Evolutionary conservation across 192 early-diverging fungal genomes (phyloP), one percentile per base, ranked within the genome.

Genomic region (Rhizophagus sp.): DNA sequence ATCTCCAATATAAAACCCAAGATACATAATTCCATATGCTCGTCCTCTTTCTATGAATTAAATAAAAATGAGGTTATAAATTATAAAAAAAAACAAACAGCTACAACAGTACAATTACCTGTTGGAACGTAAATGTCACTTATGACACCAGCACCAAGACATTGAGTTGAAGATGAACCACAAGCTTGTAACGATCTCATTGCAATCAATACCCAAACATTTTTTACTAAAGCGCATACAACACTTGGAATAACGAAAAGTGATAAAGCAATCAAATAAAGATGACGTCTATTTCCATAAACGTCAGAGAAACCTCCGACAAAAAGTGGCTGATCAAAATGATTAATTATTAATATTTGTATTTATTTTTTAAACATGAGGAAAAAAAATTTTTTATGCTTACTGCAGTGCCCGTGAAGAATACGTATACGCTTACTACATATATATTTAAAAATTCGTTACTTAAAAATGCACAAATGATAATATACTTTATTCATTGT

Each of bases 151-250:
- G 81, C 85, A 4, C 85, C 85, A 30, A 86, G 81, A 9, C 83
- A 76, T 7, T 81, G 47, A 3, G 80, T 83, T 13, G 79, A 79
- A 25, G 79, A 81, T 0, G 85, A 52, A 36, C 85, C 85, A 47
- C 80, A 82, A 0, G 85, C 82, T 66, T 86, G 85, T 41, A 86
- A 73, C 11, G 77, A 74, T 52, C 85, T 65, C 85, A 84, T 86
- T 47, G 75, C 71, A 30, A 86, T 79, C 41, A 86, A 82, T 62
- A 86, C 25, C 81, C 79, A 84, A 50, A 83, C 79, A 63, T 82
- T 86, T 22, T 64, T 68, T 10, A 81, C 77, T 44, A 84, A 41
- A 47, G 81, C 85, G 2, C 83, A 79, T 34, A 82, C 49, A 30
- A 86, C 19, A 1, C 82, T 83, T 13, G 83, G 77, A 57, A 84